These are phyloP conservation scores for Quercus robur DNA, from an alignment of 306 rosid species.

Conservation along the genomic window DNA sequence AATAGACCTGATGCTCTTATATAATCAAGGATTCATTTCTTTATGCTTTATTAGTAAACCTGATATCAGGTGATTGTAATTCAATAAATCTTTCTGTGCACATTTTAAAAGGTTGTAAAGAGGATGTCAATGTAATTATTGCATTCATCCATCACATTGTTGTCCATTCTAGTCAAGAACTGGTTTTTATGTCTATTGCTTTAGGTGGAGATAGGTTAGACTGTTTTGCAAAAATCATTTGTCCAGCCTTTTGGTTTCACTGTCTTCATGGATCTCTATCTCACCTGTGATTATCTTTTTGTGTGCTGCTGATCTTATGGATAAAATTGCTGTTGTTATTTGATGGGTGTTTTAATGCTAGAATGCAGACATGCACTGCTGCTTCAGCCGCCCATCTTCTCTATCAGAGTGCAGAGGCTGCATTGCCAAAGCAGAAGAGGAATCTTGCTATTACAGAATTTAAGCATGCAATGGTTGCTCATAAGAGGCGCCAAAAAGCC, in stretches of 20 bases:
- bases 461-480: slow-evolving; percentile 76
- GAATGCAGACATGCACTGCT: slow-evolving; percentile 64
- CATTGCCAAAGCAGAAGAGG: slow-evolving; percentile 75
- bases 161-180: neutral
- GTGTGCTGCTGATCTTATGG: neutral
- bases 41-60: no score
- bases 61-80: no score
- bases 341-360: slow-evolving; percentile 27
- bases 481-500: slow-evolving; percentile 61
- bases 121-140: neutral
- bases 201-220: neutral
- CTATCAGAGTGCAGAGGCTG: slow-evolving; percentile 62
- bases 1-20: no score
- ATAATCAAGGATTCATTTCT: no score
- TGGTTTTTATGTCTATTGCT: neutral
- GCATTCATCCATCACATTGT: neutral
- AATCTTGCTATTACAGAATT: slow-evolving; percentile 61
- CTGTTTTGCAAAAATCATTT: neutral
- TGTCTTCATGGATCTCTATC: neutral
- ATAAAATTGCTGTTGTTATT: neutral
- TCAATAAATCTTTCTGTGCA: neutral
- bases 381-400: slow-evolving; percentile 67
- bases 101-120: neutral
- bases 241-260: neutral
- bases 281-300: neutral